A percentile compares a stretch with the other conserved stretches of the same genome.
Evolutionary conservation across 192 early-diverging fungal species (phyloP).

Genomic region (Gonapodya sp.): DNA sequence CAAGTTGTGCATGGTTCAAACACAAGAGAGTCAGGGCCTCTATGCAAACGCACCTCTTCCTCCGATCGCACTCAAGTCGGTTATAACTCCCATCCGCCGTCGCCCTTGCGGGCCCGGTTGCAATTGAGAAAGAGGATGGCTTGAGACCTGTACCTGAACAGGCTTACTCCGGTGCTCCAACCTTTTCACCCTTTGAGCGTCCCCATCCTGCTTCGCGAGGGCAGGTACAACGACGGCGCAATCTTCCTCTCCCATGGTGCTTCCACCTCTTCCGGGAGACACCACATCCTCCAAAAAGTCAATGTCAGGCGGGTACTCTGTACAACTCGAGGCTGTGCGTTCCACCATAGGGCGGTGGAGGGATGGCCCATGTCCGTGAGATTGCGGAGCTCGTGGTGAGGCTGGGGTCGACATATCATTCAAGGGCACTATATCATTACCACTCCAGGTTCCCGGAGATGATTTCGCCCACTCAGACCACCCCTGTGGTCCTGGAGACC

Average conservation of each 20-base stretch:
- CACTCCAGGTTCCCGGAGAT: too few relatives aligned
- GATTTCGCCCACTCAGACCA: neutral
- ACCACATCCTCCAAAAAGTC: neutral
- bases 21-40: neutral
- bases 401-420: neutral
- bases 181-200: neutral
- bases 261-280: too few relatives aligned
- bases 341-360: neutral
- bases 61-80: neutral
- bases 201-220: neutral
- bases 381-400: neutral
- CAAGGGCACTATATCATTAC: too few relatives aligned
- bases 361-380: neutral
- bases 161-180: neutral
- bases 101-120: too few relatives aligned
- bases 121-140: too few relatives aligned
- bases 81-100: neutral
- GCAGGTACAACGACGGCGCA: neutral
- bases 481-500: neutral
- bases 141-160: too few relatives aligned
- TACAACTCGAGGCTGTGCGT: neutral
- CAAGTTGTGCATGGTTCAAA: neutral
- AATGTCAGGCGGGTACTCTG: neutral
- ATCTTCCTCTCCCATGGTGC: neutral
- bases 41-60: neutral